These are phyloP conservation scores for Sclerotinia spermophila DNA, from an alignment of 2,329 filamentous ascomycete species.

Conservation along the genomic window DNA sequence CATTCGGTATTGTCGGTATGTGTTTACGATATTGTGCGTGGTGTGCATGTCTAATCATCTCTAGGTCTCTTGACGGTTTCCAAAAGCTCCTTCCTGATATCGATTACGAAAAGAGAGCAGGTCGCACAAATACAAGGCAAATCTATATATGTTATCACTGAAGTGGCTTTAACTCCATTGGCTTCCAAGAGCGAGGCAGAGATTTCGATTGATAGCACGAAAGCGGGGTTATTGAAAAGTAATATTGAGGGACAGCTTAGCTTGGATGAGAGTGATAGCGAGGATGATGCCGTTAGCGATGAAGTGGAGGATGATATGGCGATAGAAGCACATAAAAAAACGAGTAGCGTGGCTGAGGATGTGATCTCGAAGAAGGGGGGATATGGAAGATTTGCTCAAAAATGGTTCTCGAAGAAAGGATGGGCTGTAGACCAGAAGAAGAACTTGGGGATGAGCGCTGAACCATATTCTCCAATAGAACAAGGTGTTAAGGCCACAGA, in stretches of 20 bases:
- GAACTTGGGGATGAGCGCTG: slow-evolving; percentile 63
- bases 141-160: slow-evolving; percentile 81
- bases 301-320: slow-evolving; percentile 43
- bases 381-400: slow-evolving; percentile 84
- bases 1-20: slow-evolving; percentile 38
- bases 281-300: slow-evolving; percentile 43
- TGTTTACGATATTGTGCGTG: background rate
- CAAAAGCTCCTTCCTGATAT: slow-evolving; percentile 76
- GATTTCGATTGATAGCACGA: slow-evolving; percentile 64
- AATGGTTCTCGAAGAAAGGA: slow-evolving; percentile 85
- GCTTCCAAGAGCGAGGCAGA: slow-evolving; percentile 71
- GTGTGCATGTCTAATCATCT: slow-evolving; percentile 14
- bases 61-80: slow-evolving; percentile 81
- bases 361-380: slow-evolving; percentile 78
- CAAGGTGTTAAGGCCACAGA: background rate
- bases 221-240: slow-evolving; percentile 42
- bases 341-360: slow-evolving; percentile 75
- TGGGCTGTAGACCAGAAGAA: slow-evolving; percentile 72
- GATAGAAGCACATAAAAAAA: slow-evolving; percentile 27
- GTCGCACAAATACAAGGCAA: slow-evolving; percentile 82
- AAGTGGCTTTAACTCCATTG: slow-evolving; percentile 87
- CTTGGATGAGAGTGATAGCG: slow-evolving; percentile 43
- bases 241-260: slow-evolving; percentile 32
- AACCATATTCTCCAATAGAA: slow-evolving; percentile 11
- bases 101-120: slow-evolving; percentile 80